These are phyloP conservation scores for Yarrowia sp. DNA, from an alignment of 805 yeast genomes.

Conservation along the genomic window DNA sequence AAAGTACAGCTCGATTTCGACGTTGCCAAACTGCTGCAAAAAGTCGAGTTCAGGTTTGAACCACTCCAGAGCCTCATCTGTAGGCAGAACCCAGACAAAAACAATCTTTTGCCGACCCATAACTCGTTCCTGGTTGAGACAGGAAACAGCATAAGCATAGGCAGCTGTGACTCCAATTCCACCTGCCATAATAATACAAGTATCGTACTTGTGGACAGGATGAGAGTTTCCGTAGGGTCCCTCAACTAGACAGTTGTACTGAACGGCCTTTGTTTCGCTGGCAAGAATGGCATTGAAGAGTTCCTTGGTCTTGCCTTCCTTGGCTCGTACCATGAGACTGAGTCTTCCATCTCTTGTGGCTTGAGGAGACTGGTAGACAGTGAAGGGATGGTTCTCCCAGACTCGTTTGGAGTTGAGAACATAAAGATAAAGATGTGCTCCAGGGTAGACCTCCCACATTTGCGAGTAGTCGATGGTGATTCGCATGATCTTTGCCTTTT, in stretches of 20 bases:
- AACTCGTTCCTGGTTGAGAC: constrained; percentile 26
- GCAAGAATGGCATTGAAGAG: constrained; percentile 21
- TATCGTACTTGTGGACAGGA: constrained; percentile 51
- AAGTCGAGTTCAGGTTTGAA: constrained; percentile 34
- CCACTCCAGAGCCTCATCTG: constrained; percentile 34
- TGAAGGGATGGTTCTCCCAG: constrained; percentile 77
- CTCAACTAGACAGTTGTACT: constrained; percentile 42
- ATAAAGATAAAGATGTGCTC: constrained; percentile 55
- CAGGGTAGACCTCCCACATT: constrained; percentile 51
- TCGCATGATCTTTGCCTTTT: constrained; percentile 29
- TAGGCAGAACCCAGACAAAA: constrained; percentile 37
- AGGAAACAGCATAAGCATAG: constrained; percentile 40
- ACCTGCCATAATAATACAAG: constrained; percentile 62
- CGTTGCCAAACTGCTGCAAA: constrained; percentile 31
- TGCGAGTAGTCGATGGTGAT: constrained; percentile 41
- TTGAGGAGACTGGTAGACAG: constrained; percentile 36
- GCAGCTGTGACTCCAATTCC: constrained; percentile 74
- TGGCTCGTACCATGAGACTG: constrained; percentile 26
- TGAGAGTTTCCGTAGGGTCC: constrained; percentile 68
- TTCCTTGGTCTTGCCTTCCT: constrained; percentile 29
- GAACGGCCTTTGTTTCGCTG: constrained; percentile 10
- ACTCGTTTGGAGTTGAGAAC: constrained; percentile 50
- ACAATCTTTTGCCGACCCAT: constrained; percentile 29
- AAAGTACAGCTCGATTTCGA: constrained; percentile 38
- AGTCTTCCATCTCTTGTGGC: constrained; percentile 27